phyloP scores from a whole-genome alignment of 352 stramenopile species.

The Phytophthora niederhauseri region DNA sequence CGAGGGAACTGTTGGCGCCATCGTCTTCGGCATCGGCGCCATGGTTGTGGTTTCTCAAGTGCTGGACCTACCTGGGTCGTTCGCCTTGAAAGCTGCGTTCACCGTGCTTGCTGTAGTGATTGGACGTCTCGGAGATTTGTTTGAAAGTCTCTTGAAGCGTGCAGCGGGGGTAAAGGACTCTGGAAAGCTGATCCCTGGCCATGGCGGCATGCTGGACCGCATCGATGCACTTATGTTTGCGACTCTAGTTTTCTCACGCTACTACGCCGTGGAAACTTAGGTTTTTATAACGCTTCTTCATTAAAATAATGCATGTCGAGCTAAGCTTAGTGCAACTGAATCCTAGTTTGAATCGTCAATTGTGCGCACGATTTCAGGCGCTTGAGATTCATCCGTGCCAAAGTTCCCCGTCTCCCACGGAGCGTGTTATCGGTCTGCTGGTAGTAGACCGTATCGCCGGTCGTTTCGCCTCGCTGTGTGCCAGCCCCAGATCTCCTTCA shows the following conservation, averaged over 20 bases:
- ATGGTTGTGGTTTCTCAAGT: conserved; percentile 67
- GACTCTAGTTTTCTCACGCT: conserved; percentile 58
- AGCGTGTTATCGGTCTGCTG: neutral
- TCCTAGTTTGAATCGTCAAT: no score
- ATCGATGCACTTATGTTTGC: conserved; percentile 96
- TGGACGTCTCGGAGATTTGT: conserved; percentile 94
- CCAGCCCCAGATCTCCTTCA: neutral
- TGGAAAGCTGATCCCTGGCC: conserved; percentile 93
- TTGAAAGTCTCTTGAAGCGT: conserved; percentile 95
- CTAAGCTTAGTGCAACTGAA: no score
- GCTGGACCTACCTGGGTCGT: conserved; percentile 70
- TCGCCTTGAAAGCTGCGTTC: conserved; percentile 79
- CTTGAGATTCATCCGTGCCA: neutral
- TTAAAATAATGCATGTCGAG: no score
- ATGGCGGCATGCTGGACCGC: conserved; percentile 94
- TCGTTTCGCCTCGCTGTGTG: neutral
- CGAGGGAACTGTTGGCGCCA: conserved; percentile 91
- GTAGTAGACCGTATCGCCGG: neutral
- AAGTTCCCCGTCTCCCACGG: neutral
- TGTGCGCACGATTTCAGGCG: no score
- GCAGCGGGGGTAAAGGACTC: conserved; percentile 96
- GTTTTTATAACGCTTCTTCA: no score
- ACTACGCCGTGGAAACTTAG: conserved; percentile 25
- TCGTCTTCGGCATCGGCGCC: conserved; percentile 75
- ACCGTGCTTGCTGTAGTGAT: conserved; percentile 90